phyloP scores from a whole-genome alignment of 2,329 filamentous ascomycete species.

The Conoideocrella luteorostrata region DNA sequence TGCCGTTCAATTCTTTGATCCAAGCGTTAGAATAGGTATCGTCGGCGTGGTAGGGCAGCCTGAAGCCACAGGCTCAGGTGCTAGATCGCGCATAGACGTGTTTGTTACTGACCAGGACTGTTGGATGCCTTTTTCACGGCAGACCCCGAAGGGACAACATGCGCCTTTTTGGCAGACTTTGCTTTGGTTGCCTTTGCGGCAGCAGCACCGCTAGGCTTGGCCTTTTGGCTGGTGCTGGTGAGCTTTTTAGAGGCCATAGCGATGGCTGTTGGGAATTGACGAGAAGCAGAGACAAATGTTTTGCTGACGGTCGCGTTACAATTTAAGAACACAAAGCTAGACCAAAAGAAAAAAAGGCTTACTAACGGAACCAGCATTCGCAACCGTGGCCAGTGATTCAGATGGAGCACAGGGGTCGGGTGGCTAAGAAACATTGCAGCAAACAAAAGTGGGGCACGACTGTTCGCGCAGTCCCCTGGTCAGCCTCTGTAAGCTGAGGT shows the following conservation, averaged over 20 bases:
- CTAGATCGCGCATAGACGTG: not conserved
- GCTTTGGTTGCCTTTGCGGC: constrained; percentile 1
- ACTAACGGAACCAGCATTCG: not conserved
- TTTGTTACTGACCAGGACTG: constrained; percentile 10
- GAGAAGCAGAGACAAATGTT: not conserved
- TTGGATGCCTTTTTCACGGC: constrained; percentile 2
- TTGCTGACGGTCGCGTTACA: not conserved
- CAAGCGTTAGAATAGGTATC: constrained; percentile 1
- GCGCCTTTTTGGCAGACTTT: constrained; percentile 5
- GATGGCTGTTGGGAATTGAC: not conserved
- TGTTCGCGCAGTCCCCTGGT: no score
- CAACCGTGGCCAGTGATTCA: no score
- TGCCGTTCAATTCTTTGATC: constrained; percentile 3
- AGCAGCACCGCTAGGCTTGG: not conserved
- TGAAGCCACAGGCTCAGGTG: not conserved
- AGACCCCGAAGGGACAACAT: no score
- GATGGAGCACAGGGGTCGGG: no score
- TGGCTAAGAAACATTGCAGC: no score
- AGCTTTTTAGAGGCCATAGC: constrained; percentile 10
- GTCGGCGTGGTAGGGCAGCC: not conserved
- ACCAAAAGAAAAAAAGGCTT: constrained; percentile 2
- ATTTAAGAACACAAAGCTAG: not conserved
- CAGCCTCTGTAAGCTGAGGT: no score
- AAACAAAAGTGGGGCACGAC: no score
- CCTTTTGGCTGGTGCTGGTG: constrained; percentile 3